Evolutionary conservation across 176 grass and related monocot species (phyloP).

Genomic region (Echinochloa phyllopogon): DNA sequence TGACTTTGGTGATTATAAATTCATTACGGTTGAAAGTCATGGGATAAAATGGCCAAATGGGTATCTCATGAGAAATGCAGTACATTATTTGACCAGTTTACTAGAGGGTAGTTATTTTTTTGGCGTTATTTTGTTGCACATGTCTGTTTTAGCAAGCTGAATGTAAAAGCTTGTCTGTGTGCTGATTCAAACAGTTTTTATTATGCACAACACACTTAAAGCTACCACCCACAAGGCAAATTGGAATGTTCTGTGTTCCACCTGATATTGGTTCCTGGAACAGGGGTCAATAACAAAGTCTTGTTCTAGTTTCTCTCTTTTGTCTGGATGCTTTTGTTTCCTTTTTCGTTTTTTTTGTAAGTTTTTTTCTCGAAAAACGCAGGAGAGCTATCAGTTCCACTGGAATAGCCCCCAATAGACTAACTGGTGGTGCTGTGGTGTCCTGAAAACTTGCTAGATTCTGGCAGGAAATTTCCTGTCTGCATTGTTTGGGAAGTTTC

Average conservation of each 20-base stretch:
- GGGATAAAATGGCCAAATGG: background rate
- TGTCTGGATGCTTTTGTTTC: background rate
- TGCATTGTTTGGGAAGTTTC: background rate
- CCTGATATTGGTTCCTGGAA: constrained; percentile 26
- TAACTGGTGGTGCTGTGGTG: background rate
- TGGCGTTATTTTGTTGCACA: background rate
- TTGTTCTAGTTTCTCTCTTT: constrained; percentile 14
- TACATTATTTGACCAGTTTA: constrained; percentile 10
- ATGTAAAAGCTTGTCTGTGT: constrained; percentile 21
- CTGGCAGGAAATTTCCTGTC: constrained; percentile 11
- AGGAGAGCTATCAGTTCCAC: background rate
- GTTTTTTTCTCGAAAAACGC: too few species aligned
- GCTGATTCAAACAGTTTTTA: background rate
- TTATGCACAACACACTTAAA: constrained; percentile 17
- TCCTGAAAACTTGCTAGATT: constrained; percentile 35
- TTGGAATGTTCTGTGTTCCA: constrained; percentile 15
- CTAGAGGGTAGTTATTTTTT: background rate
- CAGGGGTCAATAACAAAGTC: background rate
- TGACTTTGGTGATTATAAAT: constrained; percentile 28
- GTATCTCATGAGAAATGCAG: background rate
- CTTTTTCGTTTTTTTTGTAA: background rate
- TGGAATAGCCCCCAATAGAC: constrained; percentile 14
- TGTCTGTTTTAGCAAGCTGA: background rate
- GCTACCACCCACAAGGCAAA: constrained; percentile 3
- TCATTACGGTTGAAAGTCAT: constrained; percentile 18